Evolutionary conservation across 345 rosid genomes (phyloP).

Genomic region (Camelina sativa): DNA sequence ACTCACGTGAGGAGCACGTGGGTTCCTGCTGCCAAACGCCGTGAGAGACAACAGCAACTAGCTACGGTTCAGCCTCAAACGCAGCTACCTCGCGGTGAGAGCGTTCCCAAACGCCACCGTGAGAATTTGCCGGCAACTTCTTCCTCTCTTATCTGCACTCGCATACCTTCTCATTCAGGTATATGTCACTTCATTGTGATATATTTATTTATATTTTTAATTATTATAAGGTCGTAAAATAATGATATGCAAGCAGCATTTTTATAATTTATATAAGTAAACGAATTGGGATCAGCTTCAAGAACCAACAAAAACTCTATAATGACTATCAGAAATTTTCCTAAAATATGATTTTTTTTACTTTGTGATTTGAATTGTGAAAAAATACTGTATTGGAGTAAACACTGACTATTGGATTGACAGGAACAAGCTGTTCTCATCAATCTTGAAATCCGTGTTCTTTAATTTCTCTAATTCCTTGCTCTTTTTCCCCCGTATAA

Average conservation of each 20-base stretch:
- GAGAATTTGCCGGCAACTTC: constrained; percentile 47
- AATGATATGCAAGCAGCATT: constrained; percentile 23
- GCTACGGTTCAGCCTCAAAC: constrained; percentile 50
- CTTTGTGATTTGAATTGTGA: constrained; percentile 2
- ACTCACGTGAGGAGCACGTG: constrained; percentile 91
- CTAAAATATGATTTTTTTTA: background rate
- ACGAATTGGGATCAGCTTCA: constrained; percentile 18
- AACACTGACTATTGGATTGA: constrained; percentile 42
- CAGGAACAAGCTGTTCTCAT: constrained; percentile 38
- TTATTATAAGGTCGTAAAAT: background rate
- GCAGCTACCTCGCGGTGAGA: constrained; percentile 39
- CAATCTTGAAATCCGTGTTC: constrained; percentile 33
- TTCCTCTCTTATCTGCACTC: constrained; percentile 57
- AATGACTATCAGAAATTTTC: constrained; percentile 6
- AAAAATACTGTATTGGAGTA: constrained; percentile 42
- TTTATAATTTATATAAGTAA: background rate
- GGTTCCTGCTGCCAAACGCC: constrained; percentile 88
- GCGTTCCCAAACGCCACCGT: constrained; percentile 53
- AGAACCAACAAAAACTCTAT: constrained; percentile 14
- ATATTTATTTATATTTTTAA: background rate
- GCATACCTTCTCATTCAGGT: constrained; percentile 62
- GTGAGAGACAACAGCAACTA: constrained; percentile 62
- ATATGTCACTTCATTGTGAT: constrained; percentile 24
- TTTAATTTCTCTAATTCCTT: constrained; percentile 30
- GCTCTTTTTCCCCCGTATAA: constrained; percentile 22